Evolutionary conservation across 1,139 yeast species (phyloP), one percentile per base, ranked within the genome.

Genomic region (Pichia cactophila): DNA sequence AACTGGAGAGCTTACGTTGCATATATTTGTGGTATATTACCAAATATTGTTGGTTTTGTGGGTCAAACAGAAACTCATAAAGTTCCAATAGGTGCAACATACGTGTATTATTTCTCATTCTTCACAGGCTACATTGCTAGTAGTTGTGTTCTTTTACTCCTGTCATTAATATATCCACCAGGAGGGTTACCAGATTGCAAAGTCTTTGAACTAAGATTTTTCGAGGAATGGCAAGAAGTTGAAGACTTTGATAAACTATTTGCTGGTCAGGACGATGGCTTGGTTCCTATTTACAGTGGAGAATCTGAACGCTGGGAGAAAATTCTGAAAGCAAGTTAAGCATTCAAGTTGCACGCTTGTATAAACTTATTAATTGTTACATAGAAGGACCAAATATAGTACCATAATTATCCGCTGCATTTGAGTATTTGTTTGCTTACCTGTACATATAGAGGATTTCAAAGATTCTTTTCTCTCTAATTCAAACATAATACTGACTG

Each of bases 1-100:
- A 87, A 88, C 63, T 86, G 95, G 95, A 77, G 96, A 62, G 90
- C 88, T 0, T 75, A 77, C 51, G 78, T 70, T 36, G 88, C 90
- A 1, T 85, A 85, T 63, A 65, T 84, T 52, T 73, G 83, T 58
- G 94, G 94, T 53, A 80, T 87, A 50, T 70, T 83, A 47, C 94
- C 95, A 46, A 88, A 87, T 62, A 81, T 88, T 59, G 88, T 85
- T 38, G 96, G 96, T 3, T 88, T 88, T 60, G 94, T 86, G 29
- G 95, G 95, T 54, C 89, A 67, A 23, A 64, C 68, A 2, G 57
- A 60, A 33, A 63, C 68, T 10, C 67, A 75, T 40, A 60, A 60
- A 12, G 90, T 88, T n/a, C 94, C 95, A 11, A 71, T 75, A 50
- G 95, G 94, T 31, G 96, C 96, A 3, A 76, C 80, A 42, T 71